Evolutionary conservation across 2,329 filamentous ascomycete genomes (phyloP), one percentile per base, ranked within the genome.

Genomic region (Thelonectria rubi): DNA sequence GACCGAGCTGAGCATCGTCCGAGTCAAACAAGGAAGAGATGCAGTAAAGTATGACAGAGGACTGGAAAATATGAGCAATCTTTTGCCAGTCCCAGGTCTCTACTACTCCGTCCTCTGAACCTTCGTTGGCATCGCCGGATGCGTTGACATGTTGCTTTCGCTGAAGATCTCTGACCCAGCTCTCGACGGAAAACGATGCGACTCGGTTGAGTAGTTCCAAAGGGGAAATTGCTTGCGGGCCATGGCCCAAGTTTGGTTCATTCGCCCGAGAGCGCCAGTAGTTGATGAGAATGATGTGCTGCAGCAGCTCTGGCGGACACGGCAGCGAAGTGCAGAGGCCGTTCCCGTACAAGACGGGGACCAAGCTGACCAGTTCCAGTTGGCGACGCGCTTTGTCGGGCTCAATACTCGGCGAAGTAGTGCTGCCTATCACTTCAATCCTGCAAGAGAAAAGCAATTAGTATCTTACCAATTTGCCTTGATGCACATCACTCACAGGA

Each of bases 11-110:
- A 14, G 11, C 3, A 15, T 10, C 14, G 34, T 37, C 34, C 9
- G 34, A 37, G 34, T 55, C 17, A 4, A 55, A 9, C 4, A 57
- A 45, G 15, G 50, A 43, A 1, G 55, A 54, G 26, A 59, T 66
- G 46, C 69, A 72, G 58, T 69, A 73, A 2, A 73, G 61, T 8
- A 65, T 60, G 2, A 61, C 50, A 8, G 70, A 62, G 7, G 64
- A 57, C 40, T 69, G 68, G 49, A 62, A 72, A 9, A 67, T 54
- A n/a, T 53, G 24, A 1, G 55, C 59, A 5, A 70, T 37, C 2
- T 63, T 48, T n/a, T 54, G 34, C 65, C 68, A 70, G 21, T 64
- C 62, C 34, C 34, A 14, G 34, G 15, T 14, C 5, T 15, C 34
- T 11, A 15, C 5, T 37, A 15, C 12, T 30, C 11, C 11, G 34